Evolutionary conservation across 192 early-diverging fungal genomes (phyloP), one percentile per base, ranked within the genome.

Genomic region (Coemansia sp.): DNA sequence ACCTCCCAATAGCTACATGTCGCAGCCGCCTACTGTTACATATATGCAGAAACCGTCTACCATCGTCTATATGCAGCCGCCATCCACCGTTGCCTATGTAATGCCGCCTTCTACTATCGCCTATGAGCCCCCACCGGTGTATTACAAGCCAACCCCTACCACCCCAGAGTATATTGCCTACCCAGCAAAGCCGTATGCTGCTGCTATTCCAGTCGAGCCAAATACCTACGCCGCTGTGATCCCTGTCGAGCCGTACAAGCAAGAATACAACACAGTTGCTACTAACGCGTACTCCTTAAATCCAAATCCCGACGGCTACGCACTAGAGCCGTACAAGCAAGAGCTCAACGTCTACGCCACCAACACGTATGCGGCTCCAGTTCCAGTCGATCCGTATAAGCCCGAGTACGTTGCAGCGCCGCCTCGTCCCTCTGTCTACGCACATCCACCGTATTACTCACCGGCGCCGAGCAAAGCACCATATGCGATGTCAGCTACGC

Each of bases 241-340:
- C 4, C 53, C 53, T 9, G 18, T 20, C 30, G 58, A 59, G 11
- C 35, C 58, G 9, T 59, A 39, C 37, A 59, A 59, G 37, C 58
- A 30, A 39, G 58, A 58, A 24, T 34, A 29, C 52, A 55, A 55
- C 27, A 30, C 52, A 55, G 4, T 30, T 10, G 52, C 52, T 15
- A 55, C 55, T 10, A 32, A 32, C 29, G 16, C 55, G 3, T 58
- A 58, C 15, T 30, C 55, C 29, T 11, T 30, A n/a, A n/a, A 27
- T 16, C 53, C 29, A 56, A n/a, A 56, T 3, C 15, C 53, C 13
- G 29, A 56, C 5, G 27, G 53, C 58, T 59, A 59, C 34, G 3
- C 58, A n/a, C 7, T 59, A 1, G 32, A 59, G n/a, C 58, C 58
- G 16, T 59, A 59, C 11, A 39, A 59, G 18, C 58, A 59, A 16